Percentiles rank a stretch among this genome's conserved stretches.
phyloP scores from a whole-genome alignment of 306 rosid genomes.

The Inga leiocalycina region DNA sequence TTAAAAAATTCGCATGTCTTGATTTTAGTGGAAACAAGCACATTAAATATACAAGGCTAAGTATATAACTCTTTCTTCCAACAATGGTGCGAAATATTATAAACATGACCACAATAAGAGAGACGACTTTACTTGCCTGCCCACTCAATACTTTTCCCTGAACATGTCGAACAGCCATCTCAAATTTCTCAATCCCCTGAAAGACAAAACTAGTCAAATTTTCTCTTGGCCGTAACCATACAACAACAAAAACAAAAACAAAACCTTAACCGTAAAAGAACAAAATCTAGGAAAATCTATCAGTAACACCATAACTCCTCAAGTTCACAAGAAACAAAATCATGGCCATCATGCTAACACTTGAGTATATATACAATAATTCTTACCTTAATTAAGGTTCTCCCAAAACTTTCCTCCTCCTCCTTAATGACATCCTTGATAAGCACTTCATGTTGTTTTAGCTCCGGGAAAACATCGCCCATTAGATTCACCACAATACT shows the following conservation, averaged over 20 bases:
- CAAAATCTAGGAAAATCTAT: constrained; percentile 16
- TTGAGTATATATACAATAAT: constrained; percentile 5
- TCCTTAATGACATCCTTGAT: constrained; percentile 75
- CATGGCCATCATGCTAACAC: constrained; percentile 11
- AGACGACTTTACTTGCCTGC: constrained; percentile 65
- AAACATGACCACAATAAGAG: not conserved
- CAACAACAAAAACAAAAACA: no score
- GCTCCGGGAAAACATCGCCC: constrained; percentile 88
- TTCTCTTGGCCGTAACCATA: constrained; percentile 11
- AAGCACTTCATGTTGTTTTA: constrained; percentile 65
- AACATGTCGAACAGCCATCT: constrained; percentile 82
- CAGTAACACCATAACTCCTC: constrained; percentile 2
- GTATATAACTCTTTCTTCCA: not conserved
- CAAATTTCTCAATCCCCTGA: constrained; percentile 94
- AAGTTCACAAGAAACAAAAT: constrained; percentile 8
- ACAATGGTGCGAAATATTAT: constrained; percentile 3
- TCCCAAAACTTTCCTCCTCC: constrained; percentile 96
- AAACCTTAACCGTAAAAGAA: not conserved
- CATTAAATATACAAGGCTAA: not conserved
- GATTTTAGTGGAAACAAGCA: not conserved
- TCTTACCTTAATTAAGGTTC: constrained; percentile 86
- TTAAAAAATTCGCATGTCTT: not conserved
- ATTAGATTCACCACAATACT: constrained; percentile 59
- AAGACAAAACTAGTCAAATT: constrained; percentile 21
- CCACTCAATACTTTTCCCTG: constrained; percentile 86